Evolutionary conservation across 2,329 filamentous ascomycete genomes (phyloP).

Genomic region (Biscogniauxia marginata): DNA sequence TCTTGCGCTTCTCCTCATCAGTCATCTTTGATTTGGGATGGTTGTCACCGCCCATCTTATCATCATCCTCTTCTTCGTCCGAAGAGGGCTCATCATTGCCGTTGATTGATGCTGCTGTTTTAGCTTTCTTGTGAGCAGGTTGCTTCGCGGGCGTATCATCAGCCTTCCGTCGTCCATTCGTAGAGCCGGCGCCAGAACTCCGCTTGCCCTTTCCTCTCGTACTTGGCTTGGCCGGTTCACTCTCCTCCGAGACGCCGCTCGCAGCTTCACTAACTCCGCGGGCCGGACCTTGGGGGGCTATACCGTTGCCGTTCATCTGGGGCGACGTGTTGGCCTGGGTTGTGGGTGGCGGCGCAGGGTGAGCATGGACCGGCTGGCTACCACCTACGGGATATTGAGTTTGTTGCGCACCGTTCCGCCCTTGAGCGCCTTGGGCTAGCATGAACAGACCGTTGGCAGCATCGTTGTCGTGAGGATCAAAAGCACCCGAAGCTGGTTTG

Average conservation of each 20-base stretch:
- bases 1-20: constrained; percentile 97
- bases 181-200: constrained; percentile 40
- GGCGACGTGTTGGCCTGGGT: constrained; percentile 46
- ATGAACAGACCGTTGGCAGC: constrained; percentile 93
- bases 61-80: constrained; percentile 54
- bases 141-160: constrained; percentile 65
- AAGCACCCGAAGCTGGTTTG: constrained; percentile 61
- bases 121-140: constrained; percentile 68
- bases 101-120: constrained; percentile 43
- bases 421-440: constrained; percentile 69
- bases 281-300: constrained; percentile 42
- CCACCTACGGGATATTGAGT: constrained; percentile 46
- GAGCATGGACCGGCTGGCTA: constrained; percentile 49
- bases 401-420: constrained; percentile 54
- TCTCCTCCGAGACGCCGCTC: constrained; percentile 71
- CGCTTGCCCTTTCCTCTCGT: constrained; percentile 70
- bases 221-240: constrained; percentile 64
- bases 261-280: constrained; percentile 65
- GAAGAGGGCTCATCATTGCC: constrained; percentile 47
- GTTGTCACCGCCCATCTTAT: constrained; percentile 51
- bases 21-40: constrained; percentile 82
- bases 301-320: constrained; percentile 51
- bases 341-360: constrained; percentile 39
- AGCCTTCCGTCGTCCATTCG: constrained; percentile 75
- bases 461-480: constrained; percentile 89